A percentile compares a stretch with the other conserved stretches of the same genome.
phyloP scores from a whole-genome alignment of 495 filamentous ascomycete species.

The Lophiostoma macrostomum region DNA sequence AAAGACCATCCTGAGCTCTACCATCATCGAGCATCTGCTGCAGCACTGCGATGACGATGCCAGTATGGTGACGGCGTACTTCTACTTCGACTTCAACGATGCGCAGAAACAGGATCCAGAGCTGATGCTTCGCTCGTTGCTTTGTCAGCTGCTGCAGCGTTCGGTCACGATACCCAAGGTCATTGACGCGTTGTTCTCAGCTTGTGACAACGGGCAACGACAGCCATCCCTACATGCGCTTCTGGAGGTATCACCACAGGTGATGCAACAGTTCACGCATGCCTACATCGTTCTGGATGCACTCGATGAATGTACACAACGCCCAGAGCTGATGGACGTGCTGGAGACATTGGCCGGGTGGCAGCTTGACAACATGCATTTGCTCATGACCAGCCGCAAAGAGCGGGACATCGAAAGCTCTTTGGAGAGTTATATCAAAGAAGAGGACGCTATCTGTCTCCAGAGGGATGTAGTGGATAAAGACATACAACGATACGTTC shows the following conservation, averaged over 20 bases:
- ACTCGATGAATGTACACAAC: neutral
- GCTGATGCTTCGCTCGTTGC: neutral
- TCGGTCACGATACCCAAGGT: neutral
- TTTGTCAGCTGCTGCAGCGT: neutral
- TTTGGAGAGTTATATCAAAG: neutral
- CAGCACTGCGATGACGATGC: neutral
- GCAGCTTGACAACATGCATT: neutral
- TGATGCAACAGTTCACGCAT: neutral
- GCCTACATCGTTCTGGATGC: neutral
- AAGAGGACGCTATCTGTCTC: neutral
- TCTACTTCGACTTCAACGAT: constrained; percentile 4
- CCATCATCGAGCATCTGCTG: neutral
- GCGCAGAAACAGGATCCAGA: constrained; percentile 1
- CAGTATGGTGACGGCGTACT: neutral
- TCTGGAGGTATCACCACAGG: neutral
- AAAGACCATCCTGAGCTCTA: constrained; percentile 2
- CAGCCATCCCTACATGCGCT: neutral
- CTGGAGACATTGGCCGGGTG: constrained; percentile 3
- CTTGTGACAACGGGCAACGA: neutral
- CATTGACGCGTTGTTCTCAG: neutral
- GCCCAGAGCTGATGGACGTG: constrained; percentile 1
- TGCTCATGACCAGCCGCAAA: constrained; percentile 1
- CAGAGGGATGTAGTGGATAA: neutral
- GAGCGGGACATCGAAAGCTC: neutral
- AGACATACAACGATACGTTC: constrained; percentile 2